phyloP scores from a whole-genome alignment of 78 protist genomes.

The Dictyostelium firmibasis region DNA sequence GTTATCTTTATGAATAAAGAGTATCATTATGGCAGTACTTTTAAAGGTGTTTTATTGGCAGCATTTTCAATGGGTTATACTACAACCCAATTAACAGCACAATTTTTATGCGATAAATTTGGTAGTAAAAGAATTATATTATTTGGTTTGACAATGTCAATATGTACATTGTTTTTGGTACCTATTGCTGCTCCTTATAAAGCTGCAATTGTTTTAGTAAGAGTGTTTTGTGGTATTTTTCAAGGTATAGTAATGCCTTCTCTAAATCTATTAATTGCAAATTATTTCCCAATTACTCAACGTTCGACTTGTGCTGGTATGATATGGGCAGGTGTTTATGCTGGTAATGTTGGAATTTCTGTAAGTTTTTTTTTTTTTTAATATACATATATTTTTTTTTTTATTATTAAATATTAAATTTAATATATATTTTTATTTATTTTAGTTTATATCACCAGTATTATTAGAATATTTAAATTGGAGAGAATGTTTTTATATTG shows the following conservation, averaged over 20 bases:
- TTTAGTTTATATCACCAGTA: not conserved
- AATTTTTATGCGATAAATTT: conserved; percentile 34
- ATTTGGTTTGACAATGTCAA: conserved; percentile 24
- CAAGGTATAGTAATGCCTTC: conserved; percentile 62
- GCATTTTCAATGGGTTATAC: conserved; percentile 70
- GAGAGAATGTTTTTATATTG: conserved; percentile 26
- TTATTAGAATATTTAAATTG: not conserved
- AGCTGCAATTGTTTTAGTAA: conserved; percentile 8
- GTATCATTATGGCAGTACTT: conserved; percentile 3
- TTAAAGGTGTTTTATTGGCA: conserved; percentile 33
- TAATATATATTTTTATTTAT: too few species aligned
- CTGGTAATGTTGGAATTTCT: conserved; percentile 49
- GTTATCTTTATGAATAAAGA: conserved; percentile 27
- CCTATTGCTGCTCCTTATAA: conserved; percentile 10
- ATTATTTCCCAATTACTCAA: conserved; percentile 32
- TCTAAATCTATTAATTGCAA: conserved; percentile 30
- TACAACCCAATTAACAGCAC: conserved; percentile 24
- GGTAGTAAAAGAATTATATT: conserved; percentile 55
- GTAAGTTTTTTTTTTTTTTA: not conserved
- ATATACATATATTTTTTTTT: too few species aligned
- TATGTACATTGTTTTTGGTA: not conserved
- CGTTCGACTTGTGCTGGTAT: conserved; percentile 25
- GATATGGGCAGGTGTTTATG: conserved; percentile 54
- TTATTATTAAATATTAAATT: too few species aligned
- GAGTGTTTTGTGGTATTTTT: conserved; percentile 27